phyloP scores from a whole-genome alignment of 2,329 filamentous ascomycete species.

The Chaetomiaceae sp. region DNA sequence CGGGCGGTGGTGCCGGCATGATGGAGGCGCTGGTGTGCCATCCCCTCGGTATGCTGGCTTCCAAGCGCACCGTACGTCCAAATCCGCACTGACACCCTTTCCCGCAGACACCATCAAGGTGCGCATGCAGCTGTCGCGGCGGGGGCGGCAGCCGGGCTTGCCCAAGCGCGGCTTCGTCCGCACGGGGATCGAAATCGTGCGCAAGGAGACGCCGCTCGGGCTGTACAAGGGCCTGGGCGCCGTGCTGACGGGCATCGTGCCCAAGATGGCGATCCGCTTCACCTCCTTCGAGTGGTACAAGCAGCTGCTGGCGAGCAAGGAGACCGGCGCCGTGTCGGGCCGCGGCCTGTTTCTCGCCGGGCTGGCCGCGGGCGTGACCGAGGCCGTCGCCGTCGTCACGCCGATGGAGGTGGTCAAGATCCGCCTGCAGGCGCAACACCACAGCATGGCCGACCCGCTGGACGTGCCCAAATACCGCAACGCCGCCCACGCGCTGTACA shows the following conservation, averaged over 20 bases:
- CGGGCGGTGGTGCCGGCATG: slow-evolving; percentile 95
- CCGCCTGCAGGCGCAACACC: slow-evolving; percentile 92
- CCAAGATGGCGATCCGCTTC: slow-evolving; percentile 99
- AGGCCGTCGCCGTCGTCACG: slow-evolving; percentile 92
- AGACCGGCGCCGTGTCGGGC: slow-evolving; percentile 62
- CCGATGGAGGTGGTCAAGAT: slow-evolving; percentile 99
- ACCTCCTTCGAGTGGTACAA: slow-evolving; percentile 97
- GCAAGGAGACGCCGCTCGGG: slow-evolving; percentile 82
- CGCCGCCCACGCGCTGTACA: slow-evolving; percentile 76
- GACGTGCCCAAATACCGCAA: slow-evolving; percentile 97
- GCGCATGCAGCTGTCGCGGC: slow-evolving; percentile 93
- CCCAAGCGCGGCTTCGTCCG: slow-evolving; percentile 81
- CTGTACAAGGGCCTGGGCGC: slow-evolving; percentile 98
- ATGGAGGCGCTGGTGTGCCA: slow-evolving; percentile 98
- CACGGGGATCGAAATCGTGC: slow-evolving; percentile 81
- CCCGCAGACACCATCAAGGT: slow-evolving; percentile 93
- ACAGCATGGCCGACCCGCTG: slow-evolving; percentile 94
- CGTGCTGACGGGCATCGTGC: slow-evolving; percentile 90
- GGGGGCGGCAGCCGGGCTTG: slow-evolving; percentile 74
- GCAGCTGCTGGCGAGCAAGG: slow-evolving; percentile 64
- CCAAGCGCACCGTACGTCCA: no score
- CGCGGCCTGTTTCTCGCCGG: slow-evolving; percentile 66
- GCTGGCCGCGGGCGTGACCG: slow-evolving; percentile 86
- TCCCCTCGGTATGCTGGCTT: slow-evolving; percentile 63
- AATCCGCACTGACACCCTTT: no score